These are phyloP conservation scores for Phytophthora sojae DNA, from an alignment of 352 stramenopile genomes.

Conservation along the genomic window DNA sequence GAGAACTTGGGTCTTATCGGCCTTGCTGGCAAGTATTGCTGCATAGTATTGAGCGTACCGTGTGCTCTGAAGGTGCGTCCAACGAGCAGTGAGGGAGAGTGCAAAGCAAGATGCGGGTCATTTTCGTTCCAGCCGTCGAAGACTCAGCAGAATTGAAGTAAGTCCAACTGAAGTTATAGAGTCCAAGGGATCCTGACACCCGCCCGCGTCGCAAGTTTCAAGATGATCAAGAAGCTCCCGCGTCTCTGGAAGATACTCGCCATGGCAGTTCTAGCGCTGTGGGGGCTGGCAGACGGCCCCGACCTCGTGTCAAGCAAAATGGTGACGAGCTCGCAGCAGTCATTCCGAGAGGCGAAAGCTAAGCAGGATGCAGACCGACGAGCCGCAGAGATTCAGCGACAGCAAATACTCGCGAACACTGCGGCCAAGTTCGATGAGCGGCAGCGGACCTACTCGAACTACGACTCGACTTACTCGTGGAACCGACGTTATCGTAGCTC, in stretches of 20 bases:
- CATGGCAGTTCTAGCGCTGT: conserved; percentile 12
- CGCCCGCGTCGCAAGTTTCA: not conserved
- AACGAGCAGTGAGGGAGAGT: not conserved
- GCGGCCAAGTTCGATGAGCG: conserved; percentile 20
- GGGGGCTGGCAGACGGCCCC: conserved; percentile 11
- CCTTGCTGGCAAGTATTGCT: not conserved
- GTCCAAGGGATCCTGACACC: not conserved
- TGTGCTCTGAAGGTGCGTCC: not conserved
- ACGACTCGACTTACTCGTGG: conserved; percentile 13
- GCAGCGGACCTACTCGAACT: conserved; percentile 29
- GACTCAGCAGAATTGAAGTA: not conserved
- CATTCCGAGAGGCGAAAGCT: conserved; percentile 14
- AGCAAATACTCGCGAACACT: conserved; percentile 11
- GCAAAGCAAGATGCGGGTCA: not conserved
- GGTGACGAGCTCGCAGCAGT: conserved; percentile 6
- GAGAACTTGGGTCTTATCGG: not conserved
- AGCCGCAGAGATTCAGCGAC: conserved; percentile 13
- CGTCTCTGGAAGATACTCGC: conserved; percentile 10
- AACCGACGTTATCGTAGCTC: conserved; percentile 6
- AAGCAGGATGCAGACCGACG: conserved; percentile 24
- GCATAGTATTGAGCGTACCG: not conserved
- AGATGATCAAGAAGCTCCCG: conserved; percentile 15
- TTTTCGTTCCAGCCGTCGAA: not conserved
- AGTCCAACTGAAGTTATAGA: not conserved
- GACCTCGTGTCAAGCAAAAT: conserved; percentile 18